phyloP scores from a whole-genome alignment of 352 stramenopile genomes.

The Globisporangium apiculatum region DNA sequence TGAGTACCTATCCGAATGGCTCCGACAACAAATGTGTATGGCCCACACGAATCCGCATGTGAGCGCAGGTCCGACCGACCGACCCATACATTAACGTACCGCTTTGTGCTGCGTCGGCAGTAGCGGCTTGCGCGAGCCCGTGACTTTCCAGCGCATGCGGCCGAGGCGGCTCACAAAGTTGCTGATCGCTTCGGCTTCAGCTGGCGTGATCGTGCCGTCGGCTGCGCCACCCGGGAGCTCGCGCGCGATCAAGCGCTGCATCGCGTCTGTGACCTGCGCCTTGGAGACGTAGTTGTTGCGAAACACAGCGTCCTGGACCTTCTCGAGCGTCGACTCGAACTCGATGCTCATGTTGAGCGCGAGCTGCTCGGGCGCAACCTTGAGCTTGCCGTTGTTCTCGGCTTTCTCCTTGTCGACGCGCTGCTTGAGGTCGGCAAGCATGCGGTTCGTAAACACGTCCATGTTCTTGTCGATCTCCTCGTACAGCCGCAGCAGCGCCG shows the following conservation, averaged over 20 bases:
- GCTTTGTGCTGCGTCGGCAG: slow-evolving; percentile 42
- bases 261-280: slow-evolving; percentile 63
- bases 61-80: neutral
- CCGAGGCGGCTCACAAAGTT: slow-evolving; percentile 63
- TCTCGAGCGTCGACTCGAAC: slow-evolving; percentile 73
- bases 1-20: neutral
- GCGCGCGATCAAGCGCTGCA: slow-evolving; percentile 49
- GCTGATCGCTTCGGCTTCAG: slow-evolving; percentile 64
- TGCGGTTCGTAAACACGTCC: slow-evolving; percentile 59
- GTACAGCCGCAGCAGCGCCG: slow-evolving; percentile 62
- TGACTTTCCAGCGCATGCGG: slow-evolving; percentile 73
- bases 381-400: slow-evolving; percentile 35
- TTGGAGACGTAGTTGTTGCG: slow-evolving; percentile 82
- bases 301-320: slow-evolving; percentile 79
- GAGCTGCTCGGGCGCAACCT: slow-evolving; percentile 54
- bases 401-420: slow-evolving; percentile 40
- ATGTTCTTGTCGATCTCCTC: slow-evolving; percentile 85
- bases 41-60: neutral
- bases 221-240: slow-evolving; percentile 40
- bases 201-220: slow-evolving; percentile 47
- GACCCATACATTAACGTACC: slow-evolving; percentile 8
- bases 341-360: slow-evolving; percentile 78
- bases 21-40: neutral
- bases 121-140: slow-evolving; percentile 64
- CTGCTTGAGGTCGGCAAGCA: slow-evolving; percentile 59